Conservation (phyloP, 257 asterid genomes). For the Gardenia jasminoides region DNA sequence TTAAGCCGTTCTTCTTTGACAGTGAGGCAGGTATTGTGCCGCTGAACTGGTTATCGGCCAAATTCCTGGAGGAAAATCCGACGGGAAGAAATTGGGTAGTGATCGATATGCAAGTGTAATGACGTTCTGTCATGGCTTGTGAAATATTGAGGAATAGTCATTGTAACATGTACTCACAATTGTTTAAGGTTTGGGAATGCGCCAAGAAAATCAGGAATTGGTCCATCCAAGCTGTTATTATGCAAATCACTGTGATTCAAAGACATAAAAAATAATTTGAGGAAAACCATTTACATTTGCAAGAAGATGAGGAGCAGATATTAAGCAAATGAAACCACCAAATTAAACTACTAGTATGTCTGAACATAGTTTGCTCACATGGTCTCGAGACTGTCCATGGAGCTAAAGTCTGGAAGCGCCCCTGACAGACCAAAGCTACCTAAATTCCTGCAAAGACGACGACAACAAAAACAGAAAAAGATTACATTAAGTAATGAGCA, state of each 20-base stretch:
- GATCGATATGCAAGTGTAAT: not conserved
- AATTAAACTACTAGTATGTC: not conserved
- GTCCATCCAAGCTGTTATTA: slow-evolving; percentile 48
- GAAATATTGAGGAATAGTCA: not conserved
- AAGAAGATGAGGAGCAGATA: not conserved
- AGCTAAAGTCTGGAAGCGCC: slow-evolving; percentile 37
- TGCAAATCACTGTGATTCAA: slow-evolving; percentile 45
- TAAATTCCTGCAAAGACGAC: slow-evolving; percentile 26
- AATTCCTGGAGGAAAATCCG: slow-evolving; percentile 40
- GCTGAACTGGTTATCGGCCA: slow-evolving; percentile 48
- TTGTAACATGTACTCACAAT: slow-evolving; percentile 34
- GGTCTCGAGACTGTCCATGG: slow-evolving; percentile 51
- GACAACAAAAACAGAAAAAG: not conserved
- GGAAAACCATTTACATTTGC: not conserved
- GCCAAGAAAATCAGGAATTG: slow-evolving; percentile 61
- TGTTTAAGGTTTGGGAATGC: slow-evolving; percentile 41
- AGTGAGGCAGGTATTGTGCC: slow-evolving; percentile 57
- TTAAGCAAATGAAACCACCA: no score
- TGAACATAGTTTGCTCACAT: slow-evolving; percentile 30
- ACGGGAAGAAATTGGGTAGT: not conserved
- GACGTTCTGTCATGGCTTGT: not conserved
- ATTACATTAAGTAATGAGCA: no score
- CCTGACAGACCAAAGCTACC: slow-evolving; percentile 33
- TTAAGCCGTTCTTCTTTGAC: slow-evolving; percentile 35
- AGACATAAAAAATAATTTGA: no score